Percentiles rank a stretch among this genome's conserved stretches.
Evolutionary conservation across 495 filamentous ascomycete species (phyloP).

Genomic region (Hypoxylon crocopeplum): DNA sequence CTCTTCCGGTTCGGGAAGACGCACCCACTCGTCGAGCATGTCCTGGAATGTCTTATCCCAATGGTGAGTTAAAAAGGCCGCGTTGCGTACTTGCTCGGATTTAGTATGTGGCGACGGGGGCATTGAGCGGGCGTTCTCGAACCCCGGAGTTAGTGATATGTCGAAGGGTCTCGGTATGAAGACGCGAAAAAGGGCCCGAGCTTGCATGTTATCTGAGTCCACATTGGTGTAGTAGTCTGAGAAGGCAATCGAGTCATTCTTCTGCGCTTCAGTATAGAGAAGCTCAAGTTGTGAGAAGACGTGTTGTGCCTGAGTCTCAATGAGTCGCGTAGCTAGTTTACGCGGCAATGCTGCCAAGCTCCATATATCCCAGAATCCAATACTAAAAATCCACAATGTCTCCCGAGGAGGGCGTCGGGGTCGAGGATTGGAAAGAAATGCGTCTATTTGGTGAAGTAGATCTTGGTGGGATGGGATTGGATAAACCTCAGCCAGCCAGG

Average conservation of each 20-base stretch:
- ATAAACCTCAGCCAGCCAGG: slow-evolving; percentile 46
- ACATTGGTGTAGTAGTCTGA: slow-evolving; percentile 19
- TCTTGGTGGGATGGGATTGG: slow-evolving; percentile 43
- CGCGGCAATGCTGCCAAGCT: slow-evolving; percentile 50
- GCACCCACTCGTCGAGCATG: slow-evolving; percentile 39
- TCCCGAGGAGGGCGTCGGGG: slow-evolving; percentile 39
- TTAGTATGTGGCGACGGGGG: slow-evolving; percentile 40
- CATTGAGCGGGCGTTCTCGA: slow-evolving; percentile 34
- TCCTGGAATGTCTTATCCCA: slow-evolving; percentile 43
- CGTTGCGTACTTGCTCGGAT: slow-evolving; percentile 47
- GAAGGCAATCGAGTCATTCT: slow-evolving; percentile 38
- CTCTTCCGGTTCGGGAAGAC: slow-evolving; percentile 28
- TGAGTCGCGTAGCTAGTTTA: slow-evolving; percentile 33
- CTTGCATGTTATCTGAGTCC: neutral
- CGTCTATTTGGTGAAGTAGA: slow-evolving; percentile 48
- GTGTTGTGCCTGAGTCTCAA: slow-evolving; percentile 39
- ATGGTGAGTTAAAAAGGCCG: slow-evolving; percentile 38
- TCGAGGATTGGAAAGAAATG: slow-evolving; percentile 43
- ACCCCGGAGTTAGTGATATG: slow-evolving; percentile 52
- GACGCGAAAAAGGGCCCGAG: slow-evolving; percentile 45
- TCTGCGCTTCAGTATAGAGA: slow-evolving; percentile 46
- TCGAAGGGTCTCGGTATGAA: slow-evolving; percentile 54
- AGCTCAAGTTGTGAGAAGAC: slow-evolving; percentile 51
- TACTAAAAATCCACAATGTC: slow-evolving; percentile 53
- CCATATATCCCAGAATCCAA: slow-evolving; percentile 59